Evolutionary conservation across 1,139 yeast species (phyloP).

Genomic region (Yamadazyma aaseri): DNA sequence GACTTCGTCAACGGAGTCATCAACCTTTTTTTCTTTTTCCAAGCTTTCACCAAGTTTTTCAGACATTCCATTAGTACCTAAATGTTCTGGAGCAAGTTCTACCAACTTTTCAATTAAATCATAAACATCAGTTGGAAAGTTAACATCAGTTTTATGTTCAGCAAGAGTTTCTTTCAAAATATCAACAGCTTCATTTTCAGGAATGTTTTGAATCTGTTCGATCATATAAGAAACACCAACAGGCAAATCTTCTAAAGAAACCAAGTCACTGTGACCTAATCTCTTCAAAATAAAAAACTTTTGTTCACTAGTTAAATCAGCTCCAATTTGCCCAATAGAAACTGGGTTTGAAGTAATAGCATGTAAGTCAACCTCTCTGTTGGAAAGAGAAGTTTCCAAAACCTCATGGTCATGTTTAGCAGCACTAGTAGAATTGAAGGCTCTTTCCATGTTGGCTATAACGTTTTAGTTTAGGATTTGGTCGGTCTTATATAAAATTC

Average conservation of each 20-base stretch:
- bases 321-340: conserved; percentile 25
- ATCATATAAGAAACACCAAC: conserved; percentile 34
- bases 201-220: conserved; percentile 35
- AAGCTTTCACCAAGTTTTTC: conserved; percentile 5
- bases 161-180: conserved; percentile 38
- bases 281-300: conserved; percentile 26
- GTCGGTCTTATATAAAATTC: not conserved
- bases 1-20: conserved; percentile 22
- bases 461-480: no score
- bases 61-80: conserved; percentile 1
- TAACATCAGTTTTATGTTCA: conserved; percentile 48
- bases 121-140: conserved; percentile 41
- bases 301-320: conserved; percentile 23
- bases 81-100: conserved; percentile 8
- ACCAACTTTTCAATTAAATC: conserved; percentile 21
- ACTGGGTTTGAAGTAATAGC: conserved; percentile 21
- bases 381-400: conserved; percentile 8
- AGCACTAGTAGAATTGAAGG: conserved; percentile 11
- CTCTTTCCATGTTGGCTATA: conserved; percentile 26
- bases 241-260: conserved; percentile 31
- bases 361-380: conserved; percentile 14
- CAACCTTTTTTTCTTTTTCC: conserved; percentile 7
- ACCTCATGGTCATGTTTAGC: conserved; percentile 6
- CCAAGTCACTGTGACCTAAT: conserved; percentile 24
- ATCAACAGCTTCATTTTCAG: conserved; percentile 38